These are phyloP conservation scores for Pseudovirgaria hyperparasitica DNA, from an alignment of 2,329 filamentous ascomycete species.

Conservation along the genomic window DNA sequence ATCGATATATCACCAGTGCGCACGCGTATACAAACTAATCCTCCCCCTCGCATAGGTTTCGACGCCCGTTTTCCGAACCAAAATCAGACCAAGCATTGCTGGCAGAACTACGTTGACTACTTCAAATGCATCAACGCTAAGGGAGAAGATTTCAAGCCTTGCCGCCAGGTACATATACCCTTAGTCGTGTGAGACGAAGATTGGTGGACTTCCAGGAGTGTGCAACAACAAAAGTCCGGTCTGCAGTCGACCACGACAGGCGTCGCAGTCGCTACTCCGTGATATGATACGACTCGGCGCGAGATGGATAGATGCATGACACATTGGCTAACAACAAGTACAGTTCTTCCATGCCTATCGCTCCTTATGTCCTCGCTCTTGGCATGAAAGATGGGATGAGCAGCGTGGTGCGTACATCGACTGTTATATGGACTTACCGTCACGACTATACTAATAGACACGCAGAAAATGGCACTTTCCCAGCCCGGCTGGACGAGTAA, in stretches of 20 bases:
- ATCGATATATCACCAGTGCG: background rate
- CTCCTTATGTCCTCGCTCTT: slow-evolving; percentile 91
- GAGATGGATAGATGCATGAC: background rate
- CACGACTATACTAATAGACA: background rate
- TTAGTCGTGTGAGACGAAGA: no score
- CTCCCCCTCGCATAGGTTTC: slow-evolving; percentile 53
- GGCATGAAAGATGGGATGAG: slow-evolving; percentile 92
- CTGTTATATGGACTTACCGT: background rate
- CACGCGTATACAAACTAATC: slow-evolving; percentile 3
- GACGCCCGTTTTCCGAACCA: slow-evolving; percentile 97
- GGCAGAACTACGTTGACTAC: slow-evolving; percentile 99
- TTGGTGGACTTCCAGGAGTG: slow-evolving; percentile 7
- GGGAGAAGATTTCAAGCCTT: slow-evolving; percentile 95
- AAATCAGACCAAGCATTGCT: slow-evolving; percentile 99
- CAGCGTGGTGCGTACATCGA: slow-evolving; percentile 62
- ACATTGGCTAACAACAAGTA: slow-evolving; percentile 6
- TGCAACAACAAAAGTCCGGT: background rate
- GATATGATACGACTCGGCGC: background rate
- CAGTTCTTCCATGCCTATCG: slow-evolving; percentile 96
- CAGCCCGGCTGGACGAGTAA: slow-evolving; percentile 7
- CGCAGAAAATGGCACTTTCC: slow-evolving; percentile 8
- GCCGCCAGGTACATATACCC: slow-evolving; percentile 65
- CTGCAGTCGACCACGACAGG: background rate
- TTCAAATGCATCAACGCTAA: slow-evolving; percentile 99
- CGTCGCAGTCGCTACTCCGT: no score